Evolutionary conservation across 305 asterid genomes (phyloP), one percentile per base, ranked within the genome.

Genomic region (Fraxinus latifolia): DNA sequence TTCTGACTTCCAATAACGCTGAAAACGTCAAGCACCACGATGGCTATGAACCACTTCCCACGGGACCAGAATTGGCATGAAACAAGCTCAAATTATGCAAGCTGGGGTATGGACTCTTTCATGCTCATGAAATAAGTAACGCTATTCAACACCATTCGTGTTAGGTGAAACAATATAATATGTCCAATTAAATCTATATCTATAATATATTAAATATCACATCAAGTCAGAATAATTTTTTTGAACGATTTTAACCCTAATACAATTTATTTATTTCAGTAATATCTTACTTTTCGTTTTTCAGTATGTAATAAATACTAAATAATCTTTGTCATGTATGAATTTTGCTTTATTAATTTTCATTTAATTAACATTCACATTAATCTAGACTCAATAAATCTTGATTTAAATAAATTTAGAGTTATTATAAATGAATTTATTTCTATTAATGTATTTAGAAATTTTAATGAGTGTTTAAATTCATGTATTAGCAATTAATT

Each of bases 1-100:
- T 89, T 81, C 34, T 87, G 8, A 19, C 27, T 77, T 65, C 79
- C 58, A 78, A 29, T 34, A 60, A 76, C 17, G 19, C 84, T 3
- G 68, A 31, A 3, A 7, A n/a, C 7, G 27, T 34, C 75, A 77
- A 79, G 75, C 89, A 86, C 47, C 92, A 87, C 9, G 92, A 92
- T 58, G 96, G 94, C 42, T 93, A 92, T 32, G 91, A 92, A 27
- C 92, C 91, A 5, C 88, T 93, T 7, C 94, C 95, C 2, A 76
- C 89, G 0, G 97, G 96, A 74, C 96, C 97, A 0, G 96, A 92
- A 33, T 84, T 83, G 36, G 96, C 90, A 39, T 91, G 88, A 92
- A 79, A 76, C 82, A 25, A 11, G 19, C 9, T 44, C 62, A 68
- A 29, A 68, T 29, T 25, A 55, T 58, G 36, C 76, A 11, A 25